Conservation (phyloP, 2,329 filamentous ascomycete genomes). For the Huntiella moniliformis region DNA sequence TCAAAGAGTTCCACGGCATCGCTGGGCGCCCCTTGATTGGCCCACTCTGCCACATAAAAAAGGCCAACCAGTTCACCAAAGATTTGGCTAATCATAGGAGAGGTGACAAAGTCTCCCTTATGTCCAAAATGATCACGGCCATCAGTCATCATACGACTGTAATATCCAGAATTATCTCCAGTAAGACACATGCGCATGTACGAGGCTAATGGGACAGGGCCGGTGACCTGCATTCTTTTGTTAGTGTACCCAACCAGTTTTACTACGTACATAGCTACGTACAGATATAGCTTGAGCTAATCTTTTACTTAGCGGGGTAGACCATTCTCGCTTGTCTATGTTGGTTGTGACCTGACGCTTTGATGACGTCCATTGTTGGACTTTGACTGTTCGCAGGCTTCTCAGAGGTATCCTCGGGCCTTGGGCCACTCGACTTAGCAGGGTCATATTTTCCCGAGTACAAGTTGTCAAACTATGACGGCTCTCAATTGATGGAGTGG, state of each 20-base stretch:
- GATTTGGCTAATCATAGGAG: conserved; percentile 89
- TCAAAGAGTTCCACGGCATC: conserved; percentile 77
- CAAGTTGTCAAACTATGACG: no score
- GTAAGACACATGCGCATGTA: conserved; percentile 99
- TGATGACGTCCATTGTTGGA: neutral
- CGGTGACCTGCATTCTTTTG: conserved; percentile 38
- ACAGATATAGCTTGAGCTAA: conserved; percentile 76
- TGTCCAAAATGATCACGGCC: conserved; percentile 76
- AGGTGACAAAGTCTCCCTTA: conserved; percentile 90
- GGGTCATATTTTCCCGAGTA: neutral
- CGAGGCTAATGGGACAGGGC: conserved; percentile 74
- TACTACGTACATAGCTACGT: conserved; percentile 14
- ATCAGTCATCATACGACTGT: conserved; percentile 53
- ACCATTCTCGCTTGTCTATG: conserved; percentile 43
- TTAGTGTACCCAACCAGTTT: neutral
- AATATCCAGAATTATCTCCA: conserved; percentile 78
- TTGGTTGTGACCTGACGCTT: neutral
- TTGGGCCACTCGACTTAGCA: neutral
- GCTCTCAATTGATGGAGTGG: no score
- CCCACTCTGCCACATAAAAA: conserved; percentile 95
- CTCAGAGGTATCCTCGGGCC: no score
- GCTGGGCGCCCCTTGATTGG: conserved; percentile 61
- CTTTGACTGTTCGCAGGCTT: neutral
- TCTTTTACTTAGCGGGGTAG: conserved; percentile 76
- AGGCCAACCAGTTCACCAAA: conserved; percentile 89